Conservation (phyloP, 352 stramenopile genomes). For the Phytophthora hibernalis region DNA sequence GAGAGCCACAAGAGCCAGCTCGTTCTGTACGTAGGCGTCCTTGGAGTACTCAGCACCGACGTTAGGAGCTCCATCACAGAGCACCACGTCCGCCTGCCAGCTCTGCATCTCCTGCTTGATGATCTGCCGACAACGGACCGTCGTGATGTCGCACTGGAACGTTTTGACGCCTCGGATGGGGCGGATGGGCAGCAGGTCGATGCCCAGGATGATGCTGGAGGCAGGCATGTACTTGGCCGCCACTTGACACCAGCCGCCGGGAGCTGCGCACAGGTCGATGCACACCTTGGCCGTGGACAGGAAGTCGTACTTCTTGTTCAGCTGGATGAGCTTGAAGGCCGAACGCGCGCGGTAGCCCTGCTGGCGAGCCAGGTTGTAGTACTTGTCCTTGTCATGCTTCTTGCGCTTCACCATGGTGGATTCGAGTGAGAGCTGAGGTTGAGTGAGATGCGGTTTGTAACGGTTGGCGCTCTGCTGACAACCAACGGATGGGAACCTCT, state of each 20-base stretch:
- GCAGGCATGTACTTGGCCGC: slow-evolving; percentile 91
- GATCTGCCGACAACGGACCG: slow-evolving; percentile 86
- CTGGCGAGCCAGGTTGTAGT: slow-evolving; percentile 99
- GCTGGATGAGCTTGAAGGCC: slow-evolving; percentile 99
- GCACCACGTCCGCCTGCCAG: slow-evolving; percentile 96
- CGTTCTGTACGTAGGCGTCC: slow-evolving; percentile 99
- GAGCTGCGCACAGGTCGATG: slow-evolving; percentile 99
- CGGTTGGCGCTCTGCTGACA: slow-evolving; percentile 15
- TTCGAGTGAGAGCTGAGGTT: too few relatives aligned
- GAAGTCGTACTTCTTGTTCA: slow-evolving; percentile 99
- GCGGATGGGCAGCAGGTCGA: slow-evolving; percentile 99
- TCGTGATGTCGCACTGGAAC: slow-evolving; percentile 97
- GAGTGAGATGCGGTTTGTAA: too few relatives aligned
- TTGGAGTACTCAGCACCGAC: slow-evolving; percentile 98
- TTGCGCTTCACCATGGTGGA: slow-evolving; percentile 93
- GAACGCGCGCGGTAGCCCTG: slow-evolving; percentile 98
- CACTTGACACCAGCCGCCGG: slow-evolving; percentile 98
- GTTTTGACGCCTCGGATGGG: slow-evolving; percentile 97
- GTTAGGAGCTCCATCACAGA: slow-evolving; percentile 99
- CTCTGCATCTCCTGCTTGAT: slow-evolving; percentile 94
- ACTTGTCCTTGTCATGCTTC: slow-evolving; percentile 99
- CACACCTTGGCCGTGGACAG: slow-evolving; percentile 96
- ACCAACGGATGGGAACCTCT: slow-evolving; percentile 14
- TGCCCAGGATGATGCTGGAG: slow-evolving; percentile 97
- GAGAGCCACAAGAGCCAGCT: slow-evolving; percentile 96